Conservation (phyloP, 129 eudicot species). For the Heracleum sosnowskyi region DNA sequence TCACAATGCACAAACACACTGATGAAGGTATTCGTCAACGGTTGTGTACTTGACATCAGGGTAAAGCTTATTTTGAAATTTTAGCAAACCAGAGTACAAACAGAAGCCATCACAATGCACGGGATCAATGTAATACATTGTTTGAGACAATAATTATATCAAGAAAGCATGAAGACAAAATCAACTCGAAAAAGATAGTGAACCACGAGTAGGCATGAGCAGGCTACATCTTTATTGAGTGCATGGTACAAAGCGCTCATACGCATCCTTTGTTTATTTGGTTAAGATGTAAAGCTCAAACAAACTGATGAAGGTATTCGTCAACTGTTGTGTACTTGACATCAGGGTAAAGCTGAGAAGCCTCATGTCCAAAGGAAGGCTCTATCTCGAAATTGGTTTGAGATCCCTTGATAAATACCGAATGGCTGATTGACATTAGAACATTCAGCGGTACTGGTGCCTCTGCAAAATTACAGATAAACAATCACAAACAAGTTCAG, state of each 20-base stretch:
- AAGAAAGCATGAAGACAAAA: too few species aligned
- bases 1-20: conserved; percentile 47
- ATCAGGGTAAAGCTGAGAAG: conserved; percentile 76
- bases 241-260: too few species aligned
- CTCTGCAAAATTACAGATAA: conserved; percentile 28
- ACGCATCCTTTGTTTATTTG: too few species aligned
- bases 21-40: conserved; percentile 49
- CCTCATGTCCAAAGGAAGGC: conserved; percentile 63
- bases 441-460: conserved; percentile 35
- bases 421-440: conserved; percentile 49
- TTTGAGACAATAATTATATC: too few species aligned
- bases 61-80: conserved; percentile 59
- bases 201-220: not conserved
- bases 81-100: too few species aligned
- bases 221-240: too few species aligned
- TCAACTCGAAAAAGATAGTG: not conserved
- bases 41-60: conserved; percentile 75
- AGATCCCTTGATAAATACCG: conserved; percentile 62
- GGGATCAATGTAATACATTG: too few species aligned
- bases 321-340: conserved; percentile 69
- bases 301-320: conserved; percentile 48
- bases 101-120: too few species aligned
- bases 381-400: conserved; percentile 54
- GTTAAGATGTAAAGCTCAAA: conserved; percentile 26
- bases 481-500: not conserved